Evolutionary conservation across 2,329 filamentous ascomycete genomes (phyloP).

Genomic region (Alternaria incomplexa): DNA sequence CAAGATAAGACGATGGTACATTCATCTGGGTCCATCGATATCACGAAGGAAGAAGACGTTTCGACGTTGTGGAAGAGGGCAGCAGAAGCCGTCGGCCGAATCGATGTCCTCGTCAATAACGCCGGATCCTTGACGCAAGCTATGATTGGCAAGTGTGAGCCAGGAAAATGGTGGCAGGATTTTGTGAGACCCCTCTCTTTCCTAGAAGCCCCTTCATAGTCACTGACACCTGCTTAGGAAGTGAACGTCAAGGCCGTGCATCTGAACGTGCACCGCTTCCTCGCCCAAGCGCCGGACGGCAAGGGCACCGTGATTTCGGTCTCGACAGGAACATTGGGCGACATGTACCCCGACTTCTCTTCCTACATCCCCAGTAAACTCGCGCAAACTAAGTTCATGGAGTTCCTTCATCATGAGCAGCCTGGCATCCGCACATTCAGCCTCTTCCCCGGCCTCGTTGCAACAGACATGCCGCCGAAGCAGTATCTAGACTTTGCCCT

Average conservation of each 20-base stretch:
- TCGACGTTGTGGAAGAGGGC: not conserved
- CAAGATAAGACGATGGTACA: not conserved
- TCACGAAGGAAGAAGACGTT: not conserved
- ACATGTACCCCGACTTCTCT: not conserved
- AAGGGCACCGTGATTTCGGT: not conserved
- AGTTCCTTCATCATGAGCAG: not conserved
- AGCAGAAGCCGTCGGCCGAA: not conserved
- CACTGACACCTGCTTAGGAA: not conserved
- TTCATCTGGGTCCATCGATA: not conserved
- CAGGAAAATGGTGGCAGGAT: not conserved
- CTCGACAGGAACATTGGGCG: not conserved
- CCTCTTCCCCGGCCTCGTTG: not conserved
- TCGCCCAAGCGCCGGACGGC: not conserved
- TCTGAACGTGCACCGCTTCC: not conserved
- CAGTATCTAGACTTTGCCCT: not conserved
- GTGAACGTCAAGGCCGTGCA: not conserved
- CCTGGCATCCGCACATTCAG: not conserved
- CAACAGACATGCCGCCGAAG: not conserved
- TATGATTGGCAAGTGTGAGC: not conserved
- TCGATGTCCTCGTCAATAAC: not conserved
- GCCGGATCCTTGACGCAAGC: not conserved
- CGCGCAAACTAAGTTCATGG: not conserved
- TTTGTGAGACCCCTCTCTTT: not conserved
- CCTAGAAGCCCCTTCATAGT: not conserved
- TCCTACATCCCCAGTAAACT: not conserved